phyloP scores from a whole-genome alignment of 768 basidiomycete genomes.

The Piloderma croceum region DNA sequence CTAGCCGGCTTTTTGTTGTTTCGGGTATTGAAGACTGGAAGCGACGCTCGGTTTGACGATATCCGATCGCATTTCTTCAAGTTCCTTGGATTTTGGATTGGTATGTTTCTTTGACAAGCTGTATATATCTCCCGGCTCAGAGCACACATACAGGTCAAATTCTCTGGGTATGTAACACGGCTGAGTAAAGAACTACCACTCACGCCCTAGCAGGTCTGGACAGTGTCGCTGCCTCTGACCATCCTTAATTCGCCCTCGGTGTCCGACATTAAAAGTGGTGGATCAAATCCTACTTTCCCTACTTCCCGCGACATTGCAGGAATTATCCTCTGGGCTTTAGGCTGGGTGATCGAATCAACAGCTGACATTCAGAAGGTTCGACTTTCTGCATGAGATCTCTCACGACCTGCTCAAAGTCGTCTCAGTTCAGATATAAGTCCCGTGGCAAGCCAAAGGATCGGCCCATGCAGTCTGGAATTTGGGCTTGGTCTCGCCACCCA shows the following conservation, averaged over 20 bases:
- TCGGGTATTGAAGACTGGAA: conserved; percentile 64
- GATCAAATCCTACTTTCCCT: conserved; percentile 54
- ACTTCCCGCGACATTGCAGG: conserved; percentile 60
- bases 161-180: conserved; percentile 42
- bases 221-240: conserved; percentile 55
- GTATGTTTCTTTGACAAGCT: conserved; percentile 21
- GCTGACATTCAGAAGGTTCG: conserved; percentile 57
- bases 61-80: conserved; percentile 62
- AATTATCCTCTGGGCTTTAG: conserved; percentile 54
- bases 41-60: conserved; percentile 62
- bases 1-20: conserved; percentile 63
- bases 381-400: no score
- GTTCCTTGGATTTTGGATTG: conserved; percentile 61
- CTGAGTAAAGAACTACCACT: neutral
- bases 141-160: conserved; percentile 40
- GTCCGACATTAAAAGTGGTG: conserved; percentile 38
- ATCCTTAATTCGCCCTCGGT: conserved; percentile 67
- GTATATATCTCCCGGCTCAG: neutral
- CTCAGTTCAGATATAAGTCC: no score
- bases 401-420: no score
- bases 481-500: conserved; percentile 59
- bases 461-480: conserved; percentile 45
- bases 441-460: no score
- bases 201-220: conserved; percentile 40
- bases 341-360: conserved; percentile 49